Evolutionary conservation across 768 basidiomycete genomes (phyloP).

Genomic region (Suillus paluster): DNA sequence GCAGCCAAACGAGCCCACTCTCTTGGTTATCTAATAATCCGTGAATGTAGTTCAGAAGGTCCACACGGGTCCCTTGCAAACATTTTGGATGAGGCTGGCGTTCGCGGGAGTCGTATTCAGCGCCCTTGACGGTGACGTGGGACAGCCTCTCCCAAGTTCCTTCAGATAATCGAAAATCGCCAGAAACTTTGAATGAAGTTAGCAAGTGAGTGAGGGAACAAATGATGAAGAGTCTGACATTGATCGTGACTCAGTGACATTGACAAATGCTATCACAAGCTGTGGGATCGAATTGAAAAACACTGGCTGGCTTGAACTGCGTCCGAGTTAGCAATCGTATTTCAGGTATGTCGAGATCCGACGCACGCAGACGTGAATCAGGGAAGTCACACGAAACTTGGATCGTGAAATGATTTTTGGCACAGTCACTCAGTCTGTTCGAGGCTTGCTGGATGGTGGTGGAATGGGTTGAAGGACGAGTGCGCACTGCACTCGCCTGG

Average conservation of each 20-base stretch:
- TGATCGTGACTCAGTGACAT: not conserved
- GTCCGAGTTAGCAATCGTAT: not conserved
- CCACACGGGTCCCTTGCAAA: not conserved
- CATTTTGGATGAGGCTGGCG: not conserved
- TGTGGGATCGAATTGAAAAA: too few species aligned
- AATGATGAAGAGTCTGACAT: not conserved
- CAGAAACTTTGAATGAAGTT: not conserved
- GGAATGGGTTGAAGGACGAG: not conserved
- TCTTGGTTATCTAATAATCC: not conserved
- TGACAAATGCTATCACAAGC: not conserved
- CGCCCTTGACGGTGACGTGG: not conserved
- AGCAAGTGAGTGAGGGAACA: not conserved
- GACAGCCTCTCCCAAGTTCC: not conserved
- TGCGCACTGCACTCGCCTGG: not conserved
- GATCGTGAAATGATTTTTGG: too few species aligned
- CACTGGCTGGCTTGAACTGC: not conserved
- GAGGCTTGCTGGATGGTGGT: not conserved
- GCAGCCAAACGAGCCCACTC: not conserved
- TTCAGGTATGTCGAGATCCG: not conserved
- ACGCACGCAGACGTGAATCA: not conserved
- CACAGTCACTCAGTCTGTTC: too few species aligned
- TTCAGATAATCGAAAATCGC: not conserved
- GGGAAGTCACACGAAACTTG: too few species aligned
- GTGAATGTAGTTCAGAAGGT: not conserved
- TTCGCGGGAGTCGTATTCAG: not conserved